Conservation (phyloP, 805 yeast genomes). For the Kurtzmaniella cleridarum region DNA sequence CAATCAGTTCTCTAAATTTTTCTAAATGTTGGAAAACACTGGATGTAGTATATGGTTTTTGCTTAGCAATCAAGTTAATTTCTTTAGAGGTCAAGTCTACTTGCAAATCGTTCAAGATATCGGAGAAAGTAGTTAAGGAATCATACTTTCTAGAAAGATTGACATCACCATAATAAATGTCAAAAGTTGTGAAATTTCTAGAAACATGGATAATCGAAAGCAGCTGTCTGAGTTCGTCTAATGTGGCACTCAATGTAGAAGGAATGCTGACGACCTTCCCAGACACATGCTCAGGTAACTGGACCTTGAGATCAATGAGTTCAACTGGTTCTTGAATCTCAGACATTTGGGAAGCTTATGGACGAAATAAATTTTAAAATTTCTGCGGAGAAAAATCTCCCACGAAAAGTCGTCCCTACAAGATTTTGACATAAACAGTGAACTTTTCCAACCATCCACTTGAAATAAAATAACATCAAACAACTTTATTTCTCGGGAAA, state of each 20-base stretch:
- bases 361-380: no score
- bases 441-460: no score
- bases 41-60: constrained; percentile 55
- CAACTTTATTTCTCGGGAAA: no score
- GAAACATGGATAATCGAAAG: constrained; percentile 53
- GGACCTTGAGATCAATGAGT: constrained; percentile 1
- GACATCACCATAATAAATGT: constrained; percentile 34
- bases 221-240: constrained; percentile 55
- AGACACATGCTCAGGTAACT: constrained; percentile 1
- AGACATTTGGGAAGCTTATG: neutral
- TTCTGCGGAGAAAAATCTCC: no score
- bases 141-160: constrained; percentile 23
- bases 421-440: no score
- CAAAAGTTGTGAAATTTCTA: constrained; percentile 57
- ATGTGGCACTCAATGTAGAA: constrained; percentile 37
- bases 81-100: constrained; percentile 17
- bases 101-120: constrained; percentile 15
- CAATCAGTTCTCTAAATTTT: constrained; percentile 57
- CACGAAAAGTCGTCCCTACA: no score
- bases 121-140: constrained; percentile 23
- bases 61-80: constrained; percentile 42
- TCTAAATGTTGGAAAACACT: constrained; percentile 58
- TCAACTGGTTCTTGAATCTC: constrained; percentile 1
- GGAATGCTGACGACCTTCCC: constrained; percentile 12
- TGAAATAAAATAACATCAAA: no score